Evolutionary conservation across 2,329 filamentous ascomycete species (phyloP), one percentile per base, ranked within the genome.

Genomic region (Stachybotrys echinatus): DNA sequence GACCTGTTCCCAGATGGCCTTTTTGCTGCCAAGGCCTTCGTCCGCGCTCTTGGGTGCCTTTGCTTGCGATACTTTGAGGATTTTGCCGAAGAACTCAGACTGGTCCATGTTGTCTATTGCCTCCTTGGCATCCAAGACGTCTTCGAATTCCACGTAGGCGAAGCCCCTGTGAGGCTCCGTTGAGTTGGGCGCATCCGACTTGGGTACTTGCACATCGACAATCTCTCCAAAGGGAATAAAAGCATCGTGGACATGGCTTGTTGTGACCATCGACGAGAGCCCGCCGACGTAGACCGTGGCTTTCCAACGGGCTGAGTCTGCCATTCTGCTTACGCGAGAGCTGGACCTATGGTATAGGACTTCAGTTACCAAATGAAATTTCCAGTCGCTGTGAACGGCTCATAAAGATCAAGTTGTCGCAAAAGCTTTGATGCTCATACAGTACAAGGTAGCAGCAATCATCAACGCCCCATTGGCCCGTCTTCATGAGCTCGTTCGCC

Each of bases 41-140:
- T 88, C 88, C 46, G 84, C 81, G 60, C 89, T 89, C 75, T 96
- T 96, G 54, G 94, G 90, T 27, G 89, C 84, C 69, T 96, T 99
- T 42, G 95, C 95, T 49, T 87, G 81, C 42, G 90, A 92, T 47
- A 97, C 92, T 67, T 92, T 96, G 66, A 99, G 87, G 14, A 94
- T 86, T 52, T 89, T 83, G 12, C 94, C 95, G 65, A 92, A 97
- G 43, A 99, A 81, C 72, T 97, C 92, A 53, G 92, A 88, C 67
- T 96, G 91, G 65, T 99, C 90, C 92, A 99, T 97, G 66, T 99
- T 99, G 76, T 97, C 91, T 67, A 99, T 96, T 47, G 94, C 94
- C 70, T 97, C 92, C 62, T 85, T 85, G 23, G 92, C 92, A 70
- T 99, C 94, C 50, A 86, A 82, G 12, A 84, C 79, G 50, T 90